phyloP scores from a whole-genome alignment of 257 asterid species.

The Solanum arcanum region DNA sequence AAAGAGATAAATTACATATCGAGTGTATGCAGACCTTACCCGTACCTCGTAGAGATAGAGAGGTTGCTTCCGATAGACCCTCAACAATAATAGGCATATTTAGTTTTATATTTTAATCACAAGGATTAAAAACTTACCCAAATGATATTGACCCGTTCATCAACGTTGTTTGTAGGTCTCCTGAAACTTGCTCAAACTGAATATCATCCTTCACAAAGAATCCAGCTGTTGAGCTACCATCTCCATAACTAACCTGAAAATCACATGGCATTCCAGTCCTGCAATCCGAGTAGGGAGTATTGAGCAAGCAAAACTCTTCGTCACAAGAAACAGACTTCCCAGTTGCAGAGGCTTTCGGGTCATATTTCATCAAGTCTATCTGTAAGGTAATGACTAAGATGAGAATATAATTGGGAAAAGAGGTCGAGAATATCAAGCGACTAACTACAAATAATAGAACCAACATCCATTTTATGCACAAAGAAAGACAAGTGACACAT shows the following conservation, averaged over 20 bases:
- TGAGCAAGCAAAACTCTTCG: conserved; percentile 37
- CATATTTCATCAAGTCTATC: conserved; percentile 39
- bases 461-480: background rate
- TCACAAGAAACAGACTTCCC: conserved; percentile 39
- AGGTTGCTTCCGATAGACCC: background rate
- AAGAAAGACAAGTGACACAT: background rate
- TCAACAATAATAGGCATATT: background rate
- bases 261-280: conserved; percentile 32
- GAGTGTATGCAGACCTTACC: background rate
- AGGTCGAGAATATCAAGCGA: background rate
- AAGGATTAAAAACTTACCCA: conserved; percentile 28
- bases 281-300: conserved; percentile 24
- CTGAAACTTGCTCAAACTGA: conserved; percentile 38
- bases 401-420: background rate
- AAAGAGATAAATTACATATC: background rate
- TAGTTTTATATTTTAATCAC: background rate
- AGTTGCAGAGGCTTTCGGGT: conserved; percentile 37
- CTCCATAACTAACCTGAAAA: conserved; percentile 42
- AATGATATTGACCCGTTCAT: conserved; percentile 42
- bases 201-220: conserved; percentile 38
- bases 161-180: conserved; percentile 21
- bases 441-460: background rate
- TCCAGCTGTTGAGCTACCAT: conserved; percentile 53
- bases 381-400: conserved; percentile 10
- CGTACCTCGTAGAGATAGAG: background rate